Conservation (phyloP, 768 basidiomycete genomes). For the Collybia nuda region DNA sequence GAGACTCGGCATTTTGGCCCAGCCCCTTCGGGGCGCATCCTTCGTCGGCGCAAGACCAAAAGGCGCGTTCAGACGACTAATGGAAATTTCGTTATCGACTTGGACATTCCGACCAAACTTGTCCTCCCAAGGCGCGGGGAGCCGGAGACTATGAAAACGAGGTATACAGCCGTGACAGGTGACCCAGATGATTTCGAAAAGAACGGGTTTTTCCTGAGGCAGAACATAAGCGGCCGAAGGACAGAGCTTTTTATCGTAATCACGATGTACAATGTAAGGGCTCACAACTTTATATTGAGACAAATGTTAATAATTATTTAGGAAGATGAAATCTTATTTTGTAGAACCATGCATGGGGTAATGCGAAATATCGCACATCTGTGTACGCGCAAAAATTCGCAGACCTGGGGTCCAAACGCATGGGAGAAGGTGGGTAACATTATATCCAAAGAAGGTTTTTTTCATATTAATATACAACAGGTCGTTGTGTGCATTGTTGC, state of each 20-base stretch:
- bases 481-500: conserved; percentile 93
- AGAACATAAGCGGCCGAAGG: conserved; percentile 73
- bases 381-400: conserved; percentile 83
- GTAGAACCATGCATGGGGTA: conserved; percentile 91
- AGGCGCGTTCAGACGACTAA: conserved; percentile 83
- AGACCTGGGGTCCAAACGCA: conserved; percentile 93
- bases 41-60: conserved; percentile 72
- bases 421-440: conserved; percentile 80
- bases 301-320: conserved; percentile 23
- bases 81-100: conserved; percentile 85
- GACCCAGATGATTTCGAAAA: conserved; percentile 91
- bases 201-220: conserved; percentile 81
- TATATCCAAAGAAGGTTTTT: not conserved
- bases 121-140: conserved; percentile 71
- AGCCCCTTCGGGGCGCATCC: conserved; percentile 76
- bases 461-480: conserved; percentile 28
- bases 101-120: conserved; percentile 82
- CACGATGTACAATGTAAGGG: conserved; percentile 92
- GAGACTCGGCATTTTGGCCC: conserved; percentile 87
- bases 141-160: conserved; percentile 69
- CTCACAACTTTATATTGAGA: not conserved
- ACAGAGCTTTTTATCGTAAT: conserved; percentile 94
- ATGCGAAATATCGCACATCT: conserved; percentile 85
- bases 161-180: conserved; percentile 90
- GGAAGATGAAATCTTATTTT: conserved; percentile 91